Conservation (phyloP, 225 moss, liverwort and hornwort genomes). For the Pleurozium schreberi region DNA sequence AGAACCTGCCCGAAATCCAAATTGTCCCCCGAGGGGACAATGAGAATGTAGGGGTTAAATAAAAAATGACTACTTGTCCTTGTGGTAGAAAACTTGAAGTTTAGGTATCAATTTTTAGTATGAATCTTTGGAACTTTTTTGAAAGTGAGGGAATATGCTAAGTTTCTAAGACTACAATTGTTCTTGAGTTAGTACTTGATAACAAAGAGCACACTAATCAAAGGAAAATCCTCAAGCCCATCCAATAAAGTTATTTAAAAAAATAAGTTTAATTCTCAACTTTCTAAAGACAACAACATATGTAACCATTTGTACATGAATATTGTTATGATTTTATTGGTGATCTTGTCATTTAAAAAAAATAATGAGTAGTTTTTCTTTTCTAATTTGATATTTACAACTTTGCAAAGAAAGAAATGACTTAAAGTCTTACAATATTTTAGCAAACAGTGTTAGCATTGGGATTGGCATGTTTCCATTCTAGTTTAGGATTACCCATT, state of each 20-base stretch:
- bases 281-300: too few species aligned
- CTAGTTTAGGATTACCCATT: too few species aligned
- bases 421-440: not conserved
- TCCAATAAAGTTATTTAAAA: not conserved
- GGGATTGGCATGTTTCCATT: not conserved
- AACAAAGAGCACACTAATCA: not conserved
- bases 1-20: too few species aligned
- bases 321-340: not conserved
- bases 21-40: too few species aligned
- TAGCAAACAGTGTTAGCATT: fast-evolving
- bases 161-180: not conserved
- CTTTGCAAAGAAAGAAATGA: not conserved
- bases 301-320: not conserved
- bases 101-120: not conserved
- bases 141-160: too few species aligned
- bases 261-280: too few species aligned
- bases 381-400: too few species aligned
- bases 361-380: not conserved
- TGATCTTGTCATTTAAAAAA: not conserved
- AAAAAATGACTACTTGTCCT: too few species aligned
- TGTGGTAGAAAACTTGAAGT: not conserved
- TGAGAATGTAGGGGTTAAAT: too few species aligned
- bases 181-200: fast-evolving
- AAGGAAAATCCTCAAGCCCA: not conserved
- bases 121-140: too few species aligned